A percentile compares a stretch with the other conserved stretches of the same genome.
Conservation (phyloP, 2,329 filamentous ascomycete genomes). For the Arthrobotrys musiformis region DNA sequence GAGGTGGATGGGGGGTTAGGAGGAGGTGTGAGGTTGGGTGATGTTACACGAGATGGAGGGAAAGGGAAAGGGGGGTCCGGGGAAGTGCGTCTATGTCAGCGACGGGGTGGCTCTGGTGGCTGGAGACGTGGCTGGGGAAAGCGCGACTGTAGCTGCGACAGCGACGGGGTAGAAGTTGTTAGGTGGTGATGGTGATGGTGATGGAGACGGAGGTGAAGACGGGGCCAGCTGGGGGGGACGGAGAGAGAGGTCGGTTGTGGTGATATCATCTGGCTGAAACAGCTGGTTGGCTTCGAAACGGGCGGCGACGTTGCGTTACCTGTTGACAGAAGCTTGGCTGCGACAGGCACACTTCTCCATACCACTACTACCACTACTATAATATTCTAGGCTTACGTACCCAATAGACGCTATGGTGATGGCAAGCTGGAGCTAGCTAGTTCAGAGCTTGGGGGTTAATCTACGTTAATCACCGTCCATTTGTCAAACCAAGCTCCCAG, state of each 20-base stretch:
- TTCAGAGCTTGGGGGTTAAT: too few relatives aligned
- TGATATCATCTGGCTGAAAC: conserved; percentile 8
- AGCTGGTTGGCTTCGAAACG: background rate
- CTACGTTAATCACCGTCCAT: too few relatives aligned
- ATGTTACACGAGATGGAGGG: background rate
- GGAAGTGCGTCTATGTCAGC: background rate
- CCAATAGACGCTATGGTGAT: too few relatives aligned
- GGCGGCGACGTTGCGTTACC: background rate
- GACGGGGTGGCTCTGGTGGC: too few relatives aligned
- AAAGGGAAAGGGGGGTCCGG: background rate
- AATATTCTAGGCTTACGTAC: too few relatives aligned
- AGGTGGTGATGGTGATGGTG: background rate
- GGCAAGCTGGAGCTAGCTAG: background rate
- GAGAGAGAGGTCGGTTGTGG: background rate
- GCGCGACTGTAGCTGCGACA: background rate
- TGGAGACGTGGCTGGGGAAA: background rate
- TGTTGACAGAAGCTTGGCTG: background rate
- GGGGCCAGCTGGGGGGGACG: background rate
- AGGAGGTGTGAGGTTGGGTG: conserved; percentile 19
- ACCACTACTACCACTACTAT: background rate
- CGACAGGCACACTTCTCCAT: background rate
- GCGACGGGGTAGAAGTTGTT: background rate
- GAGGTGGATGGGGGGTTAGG: conserved; percentile 48
- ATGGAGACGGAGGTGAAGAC: background rate
- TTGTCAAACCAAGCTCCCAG: too few relatives aligned